Percentiles rank a stretch among this genome's conserved stretches.
Evolutionary conservation across 2,329 filamentous ascomycete species (phyloP).

Genomic region (Xylariales sp.): DNA sequence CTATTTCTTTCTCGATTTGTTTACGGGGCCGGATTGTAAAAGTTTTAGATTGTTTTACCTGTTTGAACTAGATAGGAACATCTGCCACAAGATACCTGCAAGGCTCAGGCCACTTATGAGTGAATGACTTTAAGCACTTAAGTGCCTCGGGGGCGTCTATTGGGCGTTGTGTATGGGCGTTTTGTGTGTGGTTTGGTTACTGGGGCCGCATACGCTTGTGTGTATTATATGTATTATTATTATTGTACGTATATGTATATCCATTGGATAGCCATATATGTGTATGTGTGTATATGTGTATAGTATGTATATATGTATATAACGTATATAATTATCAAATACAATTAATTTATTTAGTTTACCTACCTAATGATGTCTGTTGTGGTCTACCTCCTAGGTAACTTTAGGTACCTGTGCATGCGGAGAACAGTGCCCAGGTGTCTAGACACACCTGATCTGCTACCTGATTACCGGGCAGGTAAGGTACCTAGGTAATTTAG

Average conservation of each 20-base stretch:
- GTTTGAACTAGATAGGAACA: conserved; percentile 48
- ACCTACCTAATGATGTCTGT: too few relatives aligned
- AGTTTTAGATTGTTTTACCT: conserved; percentile 37
- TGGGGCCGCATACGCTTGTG: conserved; percentile 32
- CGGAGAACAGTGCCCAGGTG: background rate
- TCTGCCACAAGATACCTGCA: conserved; percentile 45
- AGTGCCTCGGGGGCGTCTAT: conserved; percentile 30
- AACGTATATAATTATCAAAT: conserved; percentile 25
- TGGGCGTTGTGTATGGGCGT: conserved; percentile 35
- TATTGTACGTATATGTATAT: conserved; percentile 34
- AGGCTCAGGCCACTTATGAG: conserved; percentile 50
- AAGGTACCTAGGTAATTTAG: too few relatives aligned
- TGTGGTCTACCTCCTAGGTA: too few relatives aligned
- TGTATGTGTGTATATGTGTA: conserved; percentile 33
- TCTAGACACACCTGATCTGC: too few relatives aligned
- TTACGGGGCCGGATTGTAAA: conserved; percentile 37
- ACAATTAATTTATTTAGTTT: background rate
- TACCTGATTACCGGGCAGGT: too few relatives aligned
- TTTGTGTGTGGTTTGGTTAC: conserved; percentile 30
- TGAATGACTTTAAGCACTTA: conserved; percentile 48
- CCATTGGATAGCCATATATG: conserved; percentile 22
- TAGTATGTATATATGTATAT: conserved; percentile 23
- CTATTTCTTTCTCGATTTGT: conserved; percentile 29
- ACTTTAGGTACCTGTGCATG: background rate
- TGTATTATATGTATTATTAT: conserved; percentile 37